These are phyloP conservation scores for Penicillium occitanis DNA, from an alignment of 2,329 filamentous ascomycete genomes.

Conservation along the genomic window DNA sequence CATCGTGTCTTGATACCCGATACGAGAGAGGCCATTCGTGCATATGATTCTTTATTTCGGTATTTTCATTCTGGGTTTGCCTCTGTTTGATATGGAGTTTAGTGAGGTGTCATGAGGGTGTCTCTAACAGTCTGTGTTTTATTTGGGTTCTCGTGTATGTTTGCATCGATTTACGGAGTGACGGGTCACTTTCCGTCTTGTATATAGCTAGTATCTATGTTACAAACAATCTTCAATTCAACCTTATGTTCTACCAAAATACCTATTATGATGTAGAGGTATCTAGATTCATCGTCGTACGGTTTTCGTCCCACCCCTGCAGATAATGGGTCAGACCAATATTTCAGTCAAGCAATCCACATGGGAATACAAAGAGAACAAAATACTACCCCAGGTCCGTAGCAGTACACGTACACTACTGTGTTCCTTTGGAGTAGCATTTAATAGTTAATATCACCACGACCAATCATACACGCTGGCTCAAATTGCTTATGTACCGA, in stretches of 20 bases:
- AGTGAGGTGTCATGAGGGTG: background rate
- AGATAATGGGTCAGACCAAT: background rate
- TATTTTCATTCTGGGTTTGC: background rate
- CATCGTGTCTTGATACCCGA: conserved; percentile 22
- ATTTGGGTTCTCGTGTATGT: conserved; percentile 9
- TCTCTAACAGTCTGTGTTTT: background rate
- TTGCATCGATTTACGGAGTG: conserved; percentile 11
- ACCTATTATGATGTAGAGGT: background rate
- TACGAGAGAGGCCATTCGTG: conserved; percentile 18
- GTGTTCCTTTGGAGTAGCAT: background rate
- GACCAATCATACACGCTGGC: background rate
- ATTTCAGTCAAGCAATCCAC: background rate
- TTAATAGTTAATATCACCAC: background rate
- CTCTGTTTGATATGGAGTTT: background rate
- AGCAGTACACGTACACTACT: background rate
- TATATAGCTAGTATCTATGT: conserved; percentile 13
- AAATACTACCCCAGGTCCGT: background rate
- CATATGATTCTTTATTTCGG: conserved; percentile 1
- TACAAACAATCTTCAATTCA: background rate
- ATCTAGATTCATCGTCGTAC: background rate
- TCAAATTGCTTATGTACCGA: background rate
- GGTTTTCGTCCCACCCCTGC: background rate
- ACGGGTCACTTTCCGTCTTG: conserved; percentile 16
- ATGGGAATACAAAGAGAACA: background rate
- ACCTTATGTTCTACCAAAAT: background rate